A percentile compares a stretch with the other conserved stretches of the same genome.
These are phyloP conservation scores for Kwoniella shivajii DNA, from an alignment of 1,284 basidiomycete genomes.

Conservation along the genomic window DNA sequence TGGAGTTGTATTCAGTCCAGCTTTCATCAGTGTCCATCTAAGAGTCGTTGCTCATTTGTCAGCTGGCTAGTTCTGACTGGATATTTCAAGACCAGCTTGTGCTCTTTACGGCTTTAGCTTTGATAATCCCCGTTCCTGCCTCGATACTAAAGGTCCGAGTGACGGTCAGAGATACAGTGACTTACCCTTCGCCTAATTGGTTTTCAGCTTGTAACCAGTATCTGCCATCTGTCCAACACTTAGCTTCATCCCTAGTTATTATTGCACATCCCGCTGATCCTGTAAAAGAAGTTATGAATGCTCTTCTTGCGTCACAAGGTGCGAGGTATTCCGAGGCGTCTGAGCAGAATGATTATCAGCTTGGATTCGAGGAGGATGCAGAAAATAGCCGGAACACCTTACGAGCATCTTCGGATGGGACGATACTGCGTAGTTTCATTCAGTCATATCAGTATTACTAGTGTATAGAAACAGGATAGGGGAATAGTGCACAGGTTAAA, in stretches of 20 bases:
- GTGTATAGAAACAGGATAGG: not conserved
- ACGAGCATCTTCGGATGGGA: conserved; percentile 89
- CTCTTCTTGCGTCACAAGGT: conserved; percentile 77
- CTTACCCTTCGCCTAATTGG: conserved; percentile 74
- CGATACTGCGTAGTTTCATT: conserved; percentile 56
- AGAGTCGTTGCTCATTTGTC: conserved; percentile 26
- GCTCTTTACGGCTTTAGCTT: conserved; percentile 12
- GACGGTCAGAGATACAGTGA: not conserved
- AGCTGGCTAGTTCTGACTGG: no score
- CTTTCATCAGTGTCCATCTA: conserved; percentile 93
- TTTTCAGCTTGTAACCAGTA: conserved; percentile 92
- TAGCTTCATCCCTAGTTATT: conserved; percentile 69
- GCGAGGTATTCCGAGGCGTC: conserved; percentile 91
- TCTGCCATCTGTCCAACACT: conserved; percentile 75
- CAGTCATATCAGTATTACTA: not conserved
- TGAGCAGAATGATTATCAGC: conserved; percentile 38
- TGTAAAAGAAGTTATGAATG: conserved; percentile 87
- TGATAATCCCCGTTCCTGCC: not conserved
- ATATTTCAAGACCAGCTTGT: not conserved
- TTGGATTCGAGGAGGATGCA: not conserved
- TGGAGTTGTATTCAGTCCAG: conserved; percentile 80
- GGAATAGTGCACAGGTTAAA: no score
- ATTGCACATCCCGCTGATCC: conserved; percentile 89
- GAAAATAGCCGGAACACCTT: conserved; percentile 50
- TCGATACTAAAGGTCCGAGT: not conserved